Percentiles rank a stretch among this genome's conserved stretches.
These are phyloP conservation scores for Fusarium bulbicola DNA, from an alignment of 2,329 filamentous ascomycete genomes.

Conservation along the genomic window DNA sequence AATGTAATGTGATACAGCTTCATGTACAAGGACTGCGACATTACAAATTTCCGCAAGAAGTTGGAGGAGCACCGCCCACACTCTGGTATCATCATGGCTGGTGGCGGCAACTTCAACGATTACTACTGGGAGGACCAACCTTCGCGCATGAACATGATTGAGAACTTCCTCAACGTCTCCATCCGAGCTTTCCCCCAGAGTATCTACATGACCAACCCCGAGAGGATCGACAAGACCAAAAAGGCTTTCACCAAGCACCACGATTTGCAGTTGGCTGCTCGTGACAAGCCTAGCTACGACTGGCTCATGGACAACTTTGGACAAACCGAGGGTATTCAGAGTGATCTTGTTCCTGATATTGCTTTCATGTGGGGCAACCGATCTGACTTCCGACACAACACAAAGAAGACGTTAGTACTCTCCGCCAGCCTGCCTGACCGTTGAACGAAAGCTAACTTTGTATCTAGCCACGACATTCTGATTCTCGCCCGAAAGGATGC, in stretches of 20 bases:
- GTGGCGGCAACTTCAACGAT: slow-evolving; percentile 42
- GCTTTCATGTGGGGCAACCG: slow-evolving; percentile 44
- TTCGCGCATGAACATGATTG: slow-evolving; percentile 44
- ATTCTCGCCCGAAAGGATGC: slow-evolving; percentile 41
- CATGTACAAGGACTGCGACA: slow-evolving; percentile 39
- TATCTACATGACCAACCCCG: slow-evolving; percentile 37
- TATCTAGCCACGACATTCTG: slow-evolving; percentile 36
- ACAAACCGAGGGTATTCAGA: slow-evolving; percentile 30
- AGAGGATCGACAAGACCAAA: slow-evolving; percentile 34
- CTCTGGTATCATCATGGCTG: slow-evolving; percentile 43
- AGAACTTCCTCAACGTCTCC: slow-evolving; percentile 34
- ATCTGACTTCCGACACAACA: slow-evolving; percentile 40
- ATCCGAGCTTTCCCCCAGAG: slow-evolving; percentile 42
- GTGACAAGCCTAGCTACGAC: slow-evolving; percentile 41
- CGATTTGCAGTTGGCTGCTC: slow-evolving; percentile 39
- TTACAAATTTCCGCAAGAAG: slow-evolving; percentile 30
- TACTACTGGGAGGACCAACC: slow-evolving; percentile 44
- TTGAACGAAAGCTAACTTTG: slow-evolving; percentile 11
- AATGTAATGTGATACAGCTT: slow-evolving; percentile 29
- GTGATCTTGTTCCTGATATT: slow-evolving; percentile 40
- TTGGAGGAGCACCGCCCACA: slow-evolving; percentile 41
- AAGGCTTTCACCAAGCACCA: slow-evolving; percentile 35
- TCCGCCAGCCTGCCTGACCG: neutral
- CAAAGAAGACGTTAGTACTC: slow-evolving; percentile 39
- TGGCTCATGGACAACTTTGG: slow-evolving; percentile 39